These are phyloP conservation scores for Agapanthus africanus DNA, from an alignment of 106 monocot genomes.

Conservation along the genomic window DNA sequence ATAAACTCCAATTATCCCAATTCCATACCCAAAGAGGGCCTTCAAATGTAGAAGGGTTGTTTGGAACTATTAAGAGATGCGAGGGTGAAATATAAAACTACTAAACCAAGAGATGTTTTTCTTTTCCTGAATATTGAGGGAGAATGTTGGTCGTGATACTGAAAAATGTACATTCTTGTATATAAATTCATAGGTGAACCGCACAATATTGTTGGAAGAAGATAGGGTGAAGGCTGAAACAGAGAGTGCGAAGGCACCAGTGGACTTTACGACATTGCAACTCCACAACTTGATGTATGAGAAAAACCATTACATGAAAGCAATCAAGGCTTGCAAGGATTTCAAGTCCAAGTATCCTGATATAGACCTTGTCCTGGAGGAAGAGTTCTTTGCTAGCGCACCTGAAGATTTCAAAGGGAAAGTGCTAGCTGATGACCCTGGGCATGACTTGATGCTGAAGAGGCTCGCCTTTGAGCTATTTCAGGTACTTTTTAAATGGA, in stretches of 20 bases:
- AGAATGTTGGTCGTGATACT: too few relatives aligned
- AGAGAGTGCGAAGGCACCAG: constrained; percentile 81
- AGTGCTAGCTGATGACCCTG: constrained; percentile 36
- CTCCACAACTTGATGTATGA: constrained; percentile 94
- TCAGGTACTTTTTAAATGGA: constrained; percentile 54
- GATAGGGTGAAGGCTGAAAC: constrained; percentile 82
- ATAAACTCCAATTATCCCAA: too few relatives aligned
- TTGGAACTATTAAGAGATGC: too few relatives aligned
- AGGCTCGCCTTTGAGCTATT: constrained; percentile 84
- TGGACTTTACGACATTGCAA: constrained; percentile 86
- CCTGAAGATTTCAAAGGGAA: constrained; percentile 66
- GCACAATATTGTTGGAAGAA: constrained; percentile 81
- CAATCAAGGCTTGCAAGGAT: constrained; percentile 89
- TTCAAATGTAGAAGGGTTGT: too few relatives aligned
- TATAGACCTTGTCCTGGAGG: constrained; percentile 81
- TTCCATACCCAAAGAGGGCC: too few relatives aligned
- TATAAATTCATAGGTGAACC: constrained; percentile 50
- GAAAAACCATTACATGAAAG: constrained; percentile 94
- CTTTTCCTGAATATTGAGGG: too few relatives aligned
- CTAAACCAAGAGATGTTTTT: too few relatives aligned
- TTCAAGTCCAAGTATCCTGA: constrained; percentile 80
- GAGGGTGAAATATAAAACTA: too few relatives aligned
- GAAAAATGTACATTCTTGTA: not conserved
- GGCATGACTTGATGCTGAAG: constrained; percentile 94
- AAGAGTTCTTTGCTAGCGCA: constrained; percentile 59